Conservation (phyloP, 1,139 yeast genomes). For the Diutina ranongensis region DNA sequence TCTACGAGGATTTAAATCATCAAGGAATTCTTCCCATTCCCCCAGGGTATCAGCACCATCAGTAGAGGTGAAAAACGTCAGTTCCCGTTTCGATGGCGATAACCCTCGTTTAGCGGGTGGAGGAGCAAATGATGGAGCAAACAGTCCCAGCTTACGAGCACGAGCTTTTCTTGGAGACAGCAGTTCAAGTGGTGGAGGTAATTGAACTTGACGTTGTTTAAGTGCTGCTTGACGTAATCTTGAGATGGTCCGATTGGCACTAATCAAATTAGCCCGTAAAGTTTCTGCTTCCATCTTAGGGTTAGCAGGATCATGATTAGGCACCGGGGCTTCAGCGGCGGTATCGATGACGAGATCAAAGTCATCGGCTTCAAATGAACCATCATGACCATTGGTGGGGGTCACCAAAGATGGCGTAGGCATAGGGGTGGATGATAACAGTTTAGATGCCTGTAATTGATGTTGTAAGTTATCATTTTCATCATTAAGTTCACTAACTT, state of each 20-base stretch:
- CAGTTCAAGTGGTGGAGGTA: not conserved
- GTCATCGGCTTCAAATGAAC: conserved; percentile 15
- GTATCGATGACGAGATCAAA: conserved; percentile 26
- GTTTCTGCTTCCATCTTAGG: conserved; percentile 57
- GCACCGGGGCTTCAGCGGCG: conserved; percentile 14
- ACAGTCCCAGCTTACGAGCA: conserved; percentile 4
- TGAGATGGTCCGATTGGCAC: conserved; percentile 50
- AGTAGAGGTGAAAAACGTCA: not conserved
- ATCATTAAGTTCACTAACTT: conserved; percentile 47
- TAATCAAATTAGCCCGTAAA: conserved; percentile 50
- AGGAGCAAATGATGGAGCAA: not conserved
- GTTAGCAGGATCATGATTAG: conserved; percentile 26
- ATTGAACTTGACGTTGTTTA: conserved; percentile 3
- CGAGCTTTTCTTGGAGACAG: conserved; percentile 4
- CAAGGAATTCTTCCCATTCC: conserved; percentile 34
- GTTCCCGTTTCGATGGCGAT: conserved; percentile 2
- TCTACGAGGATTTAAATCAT: conserved; percentile 10
- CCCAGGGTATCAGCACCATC: conserved; percentile 6
- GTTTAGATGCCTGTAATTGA: not conserved
- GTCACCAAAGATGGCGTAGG: not conserved
- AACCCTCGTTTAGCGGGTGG: not conserved
- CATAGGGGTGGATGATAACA: not conserved
- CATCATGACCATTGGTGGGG: not conserved
- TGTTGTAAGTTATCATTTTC: conserved; percentile 48
- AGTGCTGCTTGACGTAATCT: conserved; percentile 40